Base-by-base conservation (phyloP, 2,329 filamentous ascomycete genomes). In the Penicillium sp. region DNA sequence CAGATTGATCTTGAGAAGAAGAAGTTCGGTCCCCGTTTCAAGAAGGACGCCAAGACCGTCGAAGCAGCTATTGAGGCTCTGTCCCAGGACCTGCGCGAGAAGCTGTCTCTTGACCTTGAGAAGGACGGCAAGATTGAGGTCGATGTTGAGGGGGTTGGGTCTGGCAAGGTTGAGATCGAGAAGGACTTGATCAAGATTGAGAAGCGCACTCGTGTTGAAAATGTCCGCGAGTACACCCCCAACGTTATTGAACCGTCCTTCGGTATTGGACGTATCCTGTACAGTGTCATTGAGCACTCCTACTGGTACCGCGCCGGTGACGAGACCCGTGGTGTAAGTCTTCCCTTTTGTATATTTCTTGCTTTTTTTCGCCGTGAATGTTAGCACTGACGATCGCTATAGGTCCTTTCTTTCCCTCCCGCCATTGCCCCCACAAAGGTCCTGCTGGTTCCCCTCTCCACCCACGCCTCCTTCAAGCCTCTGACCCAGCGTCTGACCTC, bases 221-320 rank as follows among this genome's bases (percentile, higher is more conserved):
- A 96, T 71, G 85, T 87, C 55, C 85, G 94, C 66, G 92, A 97
- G 73, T 99, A 90, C 78, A 95, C 88, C 0, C 93, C 93, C 57
- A 97, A 97, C 70, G 91, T 96, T 46, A 95, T 97, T 65, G 94
- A 99, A 79, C 94, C 93, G 2, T 97, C 93, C 0, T 99, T 97
- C 68, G 93, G 93, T 80, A 96, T 97, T 68, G 94, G 93, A 57
- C 86, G 93, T 66, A 97, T 97, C 60, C 80, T 97, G 55, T 97
- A 96, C 80, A 87, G 89, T 57, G 79, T 99, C 67, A 89, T 96
- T 70, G 94, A 99, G 79, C 94, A 99, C 77, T 86, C 84, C 72
- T 99, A 92, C 83, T 99, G 94, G 93, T 90, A 87, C 51, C 89
- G 94, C 61, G 87, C 86, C 62, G 86, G 84, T 60, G 89, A 93